These are phyloP conservation scores for Fusarium sp. DNA, from an alignment of 2,329 filamentous ascomycete species.

Conservation along the genomic window DNA sequence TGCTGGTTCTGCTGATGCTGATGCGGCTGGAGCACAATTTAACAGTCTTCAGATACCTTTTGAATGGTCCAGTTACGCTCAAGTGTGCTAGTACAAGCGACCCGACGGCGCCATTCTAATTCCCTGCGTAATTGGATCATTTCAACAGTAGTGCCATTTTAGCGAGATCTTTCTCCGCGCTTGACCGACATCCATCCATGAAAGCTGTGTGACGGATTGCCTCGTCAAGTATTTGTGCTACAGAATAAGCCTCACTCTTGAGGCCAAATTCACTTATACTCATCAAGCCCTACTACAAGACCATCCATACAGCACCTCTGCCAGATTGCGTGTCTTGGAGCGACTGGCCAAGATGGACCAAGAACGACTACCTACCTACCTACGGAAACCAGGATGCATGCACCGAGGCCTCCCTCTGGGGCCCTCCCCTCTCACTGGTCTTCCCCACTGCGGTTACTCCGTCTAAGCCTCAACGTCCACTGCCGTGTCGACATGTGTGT, in stretches of 20 bases:
- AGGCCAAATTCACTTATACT: neutral
- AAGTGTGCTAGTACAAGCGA: constrained; percentile 22
- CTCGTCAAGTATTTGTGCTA: constrained; percentile 5
- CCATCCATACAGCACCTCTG: neutral
- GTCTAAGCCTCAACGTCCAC: constrained; percentile 42
- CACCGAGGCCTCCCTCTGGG: constrained; percentile 32
- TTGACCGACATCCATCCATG: constrained; percentile 22
- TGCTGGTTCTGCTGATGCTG: constrained; percentile 37
- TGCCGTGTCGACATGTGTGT: constrained; percentile 40
- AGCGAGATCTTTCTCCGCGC: constrained; percentile 25
- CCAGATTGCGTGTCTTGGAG: constrained; percentile 6
- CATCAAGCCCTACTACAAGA: neutral
- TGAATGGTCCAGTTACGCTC: constrained; percentile 17
- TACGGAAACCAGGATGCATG: constrained; percentile 27
- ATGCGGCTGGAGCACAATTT: constrained; percentile 30
- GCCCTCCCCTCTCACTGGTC: constrained; percentile 20
- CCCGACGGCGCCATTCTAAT: constrained; percentile 15
- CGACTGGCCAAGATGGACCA: constrained; percentile 1
- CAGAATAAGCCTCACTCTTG: constrained; percentile 15
- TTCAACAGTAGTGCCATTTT: constrained; percentile 9
- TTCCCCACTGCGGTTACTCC: constrained; percentile 34
- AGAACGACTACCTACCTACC: too few relatives aligned
- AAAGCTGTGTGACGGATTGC: constrained; percentile 11
- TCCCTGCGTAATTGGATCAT: constrained; percentile 19
- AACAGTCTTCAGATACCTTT: constrained; percentile 25